Evolutionary conservation across 495 filamentous ascomycete genomes (phyloP).

Genomic region (Eremomyces bilateralis): DNA sequence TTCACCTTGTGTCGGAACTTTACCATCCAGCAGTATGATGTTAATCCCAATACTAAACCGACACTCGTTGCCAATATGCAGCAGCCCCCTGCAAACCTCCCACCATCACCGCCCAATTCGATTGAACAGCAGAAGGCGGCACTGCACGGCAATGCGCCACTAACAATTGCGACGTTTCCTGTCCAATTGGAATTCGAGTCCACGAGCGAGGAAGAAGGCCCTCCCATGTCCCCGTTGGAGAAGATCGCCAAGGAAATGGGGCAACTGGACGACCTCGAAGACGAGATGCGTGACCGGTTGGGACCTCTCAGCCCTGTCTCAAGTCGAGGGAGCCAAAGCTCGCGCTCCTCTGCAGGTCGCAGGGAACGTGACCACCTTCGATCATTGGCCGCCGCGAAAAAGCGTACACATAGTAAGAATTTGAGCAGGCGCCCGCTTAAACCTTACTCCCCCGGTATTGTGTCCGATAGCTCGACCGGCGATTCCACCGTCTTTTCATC

Average conservation of each 20-base stretch:
- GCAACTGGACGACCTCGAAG: conserved; percentile 32
- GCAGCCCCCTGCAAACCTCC: conserved; percentile 50
- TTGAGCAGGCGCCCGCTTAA: too few relatives aligned
- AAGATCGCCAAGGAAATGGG: conserved; percentile 36
- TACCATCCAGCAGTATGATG: conserved; percentile 83
- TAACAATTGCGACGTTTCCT: too few relatives aligned
- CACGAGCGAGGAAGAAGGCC: background rate
- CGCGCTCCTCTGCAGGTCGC: conserved; percentile 21
- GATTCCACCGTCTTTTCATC: conserved; percentile 39
- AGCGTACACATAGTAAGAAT: too few relatives aligned
- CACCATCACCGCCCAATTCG: conserved; percentile 56
- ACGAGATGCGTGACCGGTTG: conserved; percentile 24
- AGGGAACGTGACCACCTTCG: conserved; percentile 2
- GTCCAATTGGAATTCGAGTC: background rate
- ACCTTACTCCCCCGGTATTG: conserved; percentile 8
- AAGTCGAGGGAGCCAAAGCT: conserved; percentile 22
- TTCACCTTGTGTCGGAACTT: conserved; percentile 80
- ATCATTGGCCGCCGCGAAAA: background rate
- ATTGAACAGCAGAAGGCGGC: conserved; percentile 35
- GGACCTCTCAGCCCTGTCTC: conserved; percentile 19
- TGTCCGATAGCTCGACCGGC: conserved; percentile 22
- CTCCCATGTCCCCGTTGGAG: conserved; percentile 11
- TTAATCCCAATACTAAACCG: conserved; percentile 40
- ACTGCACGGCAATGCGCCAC: conserved; percentile 10
- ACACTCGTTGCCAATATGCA: conserved; percentile 64